phyloP scores from a whole-genome alignment of 2,329 filamentous ascomycete genomes.

The Scleromitrula shiraiana region DNA sequence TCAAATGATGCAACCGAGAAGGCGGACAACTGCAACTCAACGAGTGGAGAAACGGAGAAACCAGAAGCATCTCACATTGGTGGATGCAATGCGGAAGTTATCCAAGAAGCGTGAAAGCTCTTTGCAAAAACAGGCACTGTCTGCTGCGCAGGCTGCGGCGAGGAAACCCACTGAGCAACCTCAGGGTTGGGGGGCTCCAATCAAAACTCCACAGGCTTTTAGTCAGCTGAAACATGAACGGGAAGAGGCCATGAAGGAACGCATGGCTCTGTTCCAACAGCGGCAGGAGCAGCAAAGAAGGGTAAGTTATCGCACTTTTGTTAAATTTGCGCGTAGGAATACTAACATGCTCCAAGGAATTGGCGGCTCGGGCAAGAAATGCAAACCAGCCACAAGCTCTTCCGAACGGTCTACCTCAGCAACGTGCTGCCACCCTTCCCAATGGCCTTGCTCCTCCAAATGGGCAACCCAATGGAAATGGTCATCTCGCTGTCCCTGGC shows the following conservation, averaged over 20 bases:
- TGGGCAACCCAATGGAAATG: slow-evolving; percentile 15
- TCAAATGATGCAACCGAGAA: slow-evolving; percentile 46
- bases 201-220: slow-evolving; percentile 77
- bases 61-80: slow-evolving; percentile 76
- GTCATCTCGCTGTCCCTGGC: slow-evolving; percentile 21
- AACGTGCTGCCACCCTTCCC: slow-evolving; percentile 14
- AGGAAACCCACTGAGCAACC: slow-evolving; percentile 69
- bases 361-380: slow-evolving; percentile 22
- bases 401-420: slow-evolving; percentile 6
- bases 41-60: slow-evolving; percentile 81
- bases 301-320: slow-evolving; percentile 35
- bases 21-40: slow-evolving; percentile 69
- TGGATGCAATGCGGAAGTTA: slow-evolving; percentile 91
- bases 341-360: slow-evolving; percentile 34
- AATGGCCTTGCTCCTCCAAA: slow-evolving; percentile 17
- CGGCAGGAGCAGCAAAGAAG: slow-evolving; percentile 40
- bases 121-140: slow-evolving; percentile 80
- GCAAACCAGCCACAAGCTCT: slow-evolving; percentile 14
- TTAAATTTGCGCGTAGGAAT: neutral
- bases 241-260: slow-evolving; percentile 60
- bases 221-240: slow-evolving; percentile 82
- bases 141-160: slow-evolving; percentile 65
- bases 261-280: slow-evolving; percentile 41
- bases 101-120: slow-evolving; percentile 88
- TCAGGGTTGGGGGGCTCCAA: slow-evolving; percentile 33